Percentiles rank a stretch among this genome's conserved stretches.
Conservation (phyloP, 177 flowering plant species). For the Tripterygium wilfordii region DNA sequence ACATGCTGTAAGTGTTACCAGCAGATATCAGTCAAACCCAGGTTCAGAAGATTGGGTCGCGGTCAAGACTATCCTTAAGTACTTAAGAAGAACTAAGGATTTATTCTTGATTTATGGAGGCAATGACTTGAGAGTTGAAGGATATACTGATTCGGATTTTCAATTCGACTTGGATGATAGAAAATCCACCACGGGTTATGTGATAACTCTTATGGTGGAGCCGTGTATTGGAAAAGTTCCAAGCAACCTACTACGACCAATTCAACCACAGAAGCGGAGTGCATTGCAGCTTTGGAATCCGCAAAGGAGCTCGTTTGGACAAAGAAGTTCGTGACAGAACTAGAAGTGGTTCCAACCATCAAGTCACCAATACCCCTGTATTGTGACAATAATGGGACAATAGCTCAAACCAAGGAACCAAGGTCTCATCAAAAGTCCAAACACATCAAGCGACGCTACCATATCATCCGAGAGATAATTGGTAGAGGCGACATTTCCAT, state of each 20-base stretch:
- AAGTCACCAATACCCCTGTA: not conserved
- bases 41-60: constrained; percentile 5
- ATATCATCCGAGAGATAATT: too few species aligned
- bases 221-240: constrained; percentile 10
- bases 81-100: constrained; percentile 9
- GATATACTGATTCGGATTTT: too few species aligned
- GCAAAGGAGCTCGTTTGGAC: constrained; percentile 8
- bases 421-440: too few species aligned
- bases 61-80: constrained; percentile 9
- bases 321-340: too few species aligned
- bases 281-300: constrained; percentile 2
- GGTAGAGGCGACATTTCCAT: too few species aligned
- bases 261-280: not conserved
- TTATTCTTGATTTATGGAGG: constrained; percentile 5
- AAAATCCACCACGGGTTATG: constrained; percentile 3
- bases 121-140: too few species aligned
- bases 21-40: constrained; percentile 4
- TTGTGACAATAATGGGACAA: not conserved
- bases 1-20: constrained; percentile 5
- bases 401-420: constrained; percentile 7
- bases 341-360: too few species aligned
- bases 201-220: constrained; percentile 1
- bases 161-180: constrained; percentile 6
- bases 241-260: not conserved
- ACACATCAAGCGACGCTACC: too few species aligned